Base-by-base conservation (phyloP, 1,284 basidiomycete genomes). In the Dichomitus squalens region DNA sequence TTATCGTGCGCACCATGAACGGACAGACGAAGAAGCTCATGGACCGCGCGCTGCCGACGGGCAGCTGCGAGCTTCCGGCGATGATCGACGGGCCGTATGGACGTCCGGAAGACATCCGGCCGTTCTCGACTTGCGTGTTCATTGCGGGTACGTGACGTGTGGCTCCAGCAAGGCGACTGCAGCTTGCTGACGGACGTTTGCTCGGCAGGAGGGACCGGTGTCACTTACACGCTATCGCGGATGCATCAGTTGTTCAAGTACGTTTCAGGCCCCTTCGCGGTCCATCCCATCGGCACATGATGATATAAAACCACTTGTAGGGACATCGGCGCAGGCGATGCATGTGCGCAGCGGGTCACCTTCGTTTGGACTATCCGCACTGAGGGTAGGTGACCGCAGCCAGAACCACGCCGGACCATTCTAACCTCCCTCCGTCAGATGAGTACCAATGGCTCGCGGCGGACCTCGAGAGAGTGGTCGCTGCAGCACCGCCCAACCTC, bases 11-110 rank as follows among this genome's bases (percentile, higher is more conserved):
- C 72, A 44, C 57, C 46, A 52, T 69, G 65, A 21, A 70, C 72
- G 20, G 64, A 2, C 56, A 62, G 54, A 66, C 66, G 31, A 47
- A 51, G 39, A 53, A 34, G 38, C 54, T 67, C 35, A 46, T 57
- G 47, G 57, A 64, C 16, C 57, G 59, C 35, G 59, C 61, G 21
- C 27, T 56, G 25, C 53, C 64, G n/a, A 67, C 64, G 50, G 67
- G 67, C 20, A 59, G 57, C 16, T 69, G 53, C 27, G 58, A 65
- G 21, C 66, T 76, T 52, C 72, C 72, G n/a, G 76, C 78, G 4
- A 72, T 76, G 51, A 52, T 84, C 12, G 82, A 83, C 57, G 82
- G 81, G 0, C 81, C 83, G 21, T 83, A 83, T 57, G 79, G 81
- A 9, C 62, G 69, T 3, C 77, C 81, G 0, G 78, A 78, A 2